Evolutionary conservation across 192 early-diverging fungal species (phyloP), one percentile per base, ranked within the genome.

Genomic region (Coemansia sp.): DNA sequence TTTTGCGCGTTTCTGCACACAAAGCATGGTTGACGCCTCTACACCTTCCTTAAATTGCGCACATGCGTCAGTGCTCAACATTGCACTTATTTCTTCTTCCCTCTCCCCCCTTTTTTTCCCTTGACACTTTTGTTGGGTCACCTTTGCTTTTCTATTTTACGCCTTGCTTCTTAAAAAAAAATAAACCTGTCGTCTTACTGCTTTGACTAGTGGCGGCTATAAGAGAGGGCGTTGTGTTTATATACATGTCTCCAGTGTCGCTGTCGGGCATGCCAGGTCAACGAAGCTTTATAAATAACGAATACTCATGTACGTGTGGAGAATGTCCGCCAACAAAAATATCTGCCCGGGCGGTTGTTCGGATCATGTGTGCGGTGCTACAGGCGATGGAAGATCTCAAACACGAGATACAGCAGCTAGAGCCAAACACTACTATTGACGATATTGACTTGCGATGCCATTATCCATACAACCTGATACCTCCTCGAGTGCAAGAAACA

Each of bases 391-490:
- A 58, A 16, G 67, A 70, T 50, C 51, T 76, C 11, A 50, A 38
- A 10, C 11, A 40, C 10, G 73, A 69, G 31, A 53, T 48, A 16
- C 45, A 59, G 46, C 50, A 30, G 15, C 64, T 60, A 8, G 62
- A 56, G 0, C 56, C 67, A 28, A 40, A 51, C 20, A 30, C 41
- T 0, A 12, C 18, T 12, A 44, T 69, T 10, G 63, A 60, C 54
- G 58, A 57, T 11, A 44, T 52, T n/a, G 39, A 47, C 31, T 11
- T 51, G 14, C 58, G 58, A 3, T 62, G 63, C 31, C 51, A 45
- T 15, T 76, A 76, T 17, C 73, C 73, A 20, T 70, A 59, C 48
- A 76, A 69, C 60, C 69, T 62, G 66, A 53, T 76, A 7, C 73
- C 73, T 8, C 52, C 55, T 5, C 23, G 61, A 23, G 66, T 53